Base-by-base conservation (phyloP, 202 grass and related monocot genomes). In the Setaria viridis region DNA sequence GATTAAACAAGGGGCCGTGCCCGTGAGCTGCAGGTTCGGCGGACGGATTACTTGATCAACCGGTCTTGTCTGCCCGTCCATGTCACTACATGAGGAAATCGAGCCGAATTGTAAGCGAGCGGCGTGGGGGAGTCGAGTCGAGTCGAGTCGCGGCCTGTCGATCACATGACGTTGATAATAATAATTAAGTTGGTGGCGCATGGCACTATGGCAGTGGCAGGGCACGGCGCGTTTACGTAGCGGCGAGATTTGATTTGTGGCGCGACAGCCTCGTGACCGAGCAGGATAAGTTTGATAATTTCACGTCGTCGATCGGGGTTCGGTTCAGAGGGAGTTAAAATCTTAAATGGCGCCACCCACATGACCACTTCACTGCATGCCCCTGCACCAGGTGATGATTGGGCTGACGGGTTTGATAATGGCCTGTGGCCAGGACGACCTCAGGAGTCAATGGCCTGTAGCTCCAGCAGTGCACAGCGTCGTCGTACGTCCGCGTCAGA, bases 261-360 rank as follows among this genome's bases (percentile, higher is more conserved):
- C 13, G 20, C 6, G 62, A 17, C n/a, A 17, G 42, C 70, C 58
- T 64, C 33, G 57, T 51, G 50, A 25, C 15, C 4, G 72, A 29
- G 9, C 21, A 67, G 65, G 55, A 79, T 78, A 83, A 70, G 30
- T 1, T 42, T 17, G 54, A 78, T 71, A 50, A 53, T 32, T 72
- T 82, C n/a, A 54, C 4, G 19, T 20, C 19, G 54, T 51, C 49
- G 12, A 3, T 49, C 11, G 8, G 7, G 43, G 25, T 46, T 11
- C 35, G 35, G 35, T 37, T 4, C 5, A 4, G 37, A 39, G 37
- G 49, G 49, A 15, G 49, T 49, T 49, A 0, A 1, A 11, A 12
- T 49, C 47, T 10, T 39, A 68, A 65, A 76, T 30, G 85, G n/a
- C 4, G 66, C 59, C 59, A 67, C 69, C 57, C 57, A 68, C 70